These are phyloP conservation scores for Ailanthus altissimus DNA, from an alignment of 345 rosid genomes.

Conservation along the genomic window DNA sequence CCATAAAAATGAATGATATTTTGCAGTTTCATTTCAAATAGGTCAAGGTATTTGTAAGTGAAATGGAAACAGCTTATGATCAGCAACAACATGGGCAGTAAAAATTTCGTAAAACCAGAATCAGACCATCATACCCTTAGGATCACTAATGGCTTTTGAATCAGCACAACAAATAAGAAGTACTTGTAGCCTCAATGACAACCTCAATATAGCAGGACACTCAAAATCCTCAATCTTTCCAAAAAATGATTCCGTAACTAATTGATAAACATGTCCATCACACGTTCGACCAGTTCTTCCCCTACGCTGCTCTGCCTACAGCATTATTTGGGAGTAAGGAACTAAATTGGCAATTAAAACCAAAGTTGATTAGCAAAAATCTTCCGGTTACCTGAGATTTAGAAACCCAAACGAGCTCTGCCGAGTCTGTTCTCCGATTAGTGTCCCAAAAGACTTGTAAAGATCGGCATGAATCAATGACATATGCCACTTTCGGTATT, in stretches of 20 bases:
- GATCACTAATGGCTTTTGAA: conserved; percentile 78
- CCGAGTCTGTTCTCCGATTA: conserved; percentile 56
- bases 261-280: conserved; percentile 87
- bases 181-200: conserved; percentile 85
- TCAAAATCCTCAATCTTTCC: conserved; percentile 65
- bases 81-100: conserved; percentile 9
- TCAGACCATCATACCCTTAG: conserved; percentile 57
- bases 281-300: conserved; percentile 99
- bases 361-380: conserved; percentile 1
- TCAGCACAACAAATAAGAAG: conserved; percentile 84
- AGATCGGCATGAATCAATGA: conserved; percentile 93
- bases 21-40: not conserved
- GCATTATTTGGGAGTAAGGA: conserved; percentile 25
- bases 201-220: conserved; percentile 66
- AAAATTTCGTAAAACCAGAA: conserved; percentile 6
- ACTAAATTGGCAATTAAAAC: conserved; percentile 8
- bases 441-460: conserved; percentile 90
- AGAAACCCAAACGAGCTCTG: conserved; percentile 87
- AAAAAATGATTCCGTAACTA: conserved; percentile 81
- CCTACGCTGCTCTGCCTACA: conserved; percentile 89
- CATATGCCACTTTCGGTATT: conserved; percentile 88
- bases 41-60: not conserved
- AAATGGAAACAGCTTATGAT: not conserved
- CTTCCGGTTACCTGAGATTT: conserved; percentile 73
- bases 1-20: not conserved